Percentiles rank a stretch among this genome's conserved stretches.
Evolutionary conservation across 1,284 basidiomycete species (phyloP).

Genomic region (Mycosarcoma maydis): DNA sequence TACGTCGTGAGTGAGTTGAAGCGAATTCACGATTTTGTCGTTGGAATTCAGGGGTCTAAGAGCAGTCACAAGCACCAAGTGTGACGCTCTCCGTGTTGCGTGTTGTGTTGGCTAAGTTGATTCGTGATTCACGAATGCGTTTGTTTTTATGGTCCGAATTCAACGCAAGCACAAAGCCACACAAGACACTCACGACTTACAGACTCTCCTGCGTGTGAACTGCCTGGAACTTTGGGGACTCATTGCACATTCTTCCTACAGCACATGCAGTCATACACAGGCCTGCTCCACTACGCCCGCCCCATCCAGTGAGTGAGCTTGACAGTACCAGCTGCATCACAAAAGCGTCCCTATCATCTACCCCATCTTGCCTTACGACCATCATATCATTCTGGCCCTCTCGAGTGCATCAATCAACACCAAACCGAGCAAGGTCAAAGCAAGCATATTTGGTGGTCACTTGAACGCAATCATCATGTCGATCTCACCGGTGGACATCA

Average conservation of each 20-base stretch:
- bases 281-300: slow-evolving; percentile 1
- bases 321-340: not conserved
- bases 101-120: too few relatives aligned
- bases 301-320: slow-evolving; percentile 4
- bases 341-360: too few relatives aligned
- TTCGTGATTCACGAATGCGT: too few relatives aligned
- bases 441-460: not conserved
- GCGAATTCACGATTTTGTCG: not conserved
- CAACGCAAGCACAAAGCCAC: too few relatives aligned
- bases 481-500: slow-evolving; percentile 29
- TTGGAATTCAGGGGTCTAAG: slow-evolving; percentile 5
- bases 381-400: not conserved
- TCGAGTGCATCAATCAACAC: not conserved
- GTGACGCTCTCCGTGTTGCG: too few relatives aligned
- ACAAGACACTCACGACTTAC: too few relatives aligned
- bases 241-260: slow-evolving; percentile 28
- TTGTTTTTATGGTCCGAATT: too few relatives aligned
- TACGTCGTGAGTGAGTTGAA: too few relatives aligned
- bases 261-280: slow-evolving; percentile 3
- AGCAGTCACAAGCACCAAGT: too few relatives aligned
- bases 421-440: not conserved
- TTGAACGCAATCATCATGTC: slow-evolving; percentile 12
- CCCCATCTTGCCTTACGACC: slow-evolving; percentile 1
- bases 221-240: too few relatives aligned
- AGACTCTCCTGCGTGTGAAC: too few relatives aligned